Evolutionary conservation across 169 alveolate species (phyloP), one percentile per base, ranked within the genome.

Genomic region (Plasmodium vivax): DNA sequence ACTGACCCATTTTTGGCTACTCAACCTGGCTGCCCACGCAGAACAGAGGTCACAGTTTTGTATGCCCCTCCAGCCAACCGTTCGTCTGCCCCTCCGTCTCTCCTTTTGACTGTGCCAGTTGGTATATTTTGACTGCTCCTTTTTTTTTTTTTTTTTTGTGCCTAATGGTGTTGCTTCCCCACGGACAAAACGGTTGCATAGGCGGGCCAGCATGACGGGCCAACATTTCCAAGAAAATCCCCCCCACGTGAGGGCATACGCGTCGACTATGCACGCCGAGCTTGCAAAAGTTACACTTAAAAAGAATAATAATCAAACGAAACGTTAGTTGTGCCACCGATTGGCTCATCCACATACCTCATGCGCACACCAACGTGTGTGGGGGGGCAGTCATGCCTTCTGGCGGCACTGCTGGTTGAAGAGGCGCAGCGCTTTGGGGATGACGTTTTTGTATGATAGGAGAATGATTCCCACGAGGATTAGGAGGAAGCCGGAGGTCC

Each of bases 401-500:
- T 12, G 19, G 23, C 56, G 83, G 72, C 1, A 71, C 10, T 56
- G 79, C 47, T 27, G 8, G 23, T 84, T 84, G 43, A 68, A 71
- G 54, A 71, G 36, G 34, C 56, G 23, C 45, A 84, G 4, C 8
- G 56, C 16, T 3, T 68, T 19, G 0, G 84, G 83, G n/a, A 84
- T 84, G 54, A 72, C 83, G 41, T 71, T 84, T 84, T 84, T 43
- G 79, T 71, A 84, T 16, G 84, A 71, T 14, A 84, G 41, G 19
- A 84, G 45, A 7, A 84, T 10, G 1, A 84, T 84, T 16, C 93
- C 93, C 9, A 84, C 54, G 71, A 84, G 84, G 34, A 71, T 81
- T 8, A 84, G 83, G 54, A 71, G 23, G 45, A 84, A 84, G n/a
- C 84, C 93, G 1, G 14, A 84, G 16, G 75, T 47, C 93, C 93